phyloP scores from a whole-genome alignment of 306 rosid genomes.

The Dalbergia cochinchinensis region DNA sequence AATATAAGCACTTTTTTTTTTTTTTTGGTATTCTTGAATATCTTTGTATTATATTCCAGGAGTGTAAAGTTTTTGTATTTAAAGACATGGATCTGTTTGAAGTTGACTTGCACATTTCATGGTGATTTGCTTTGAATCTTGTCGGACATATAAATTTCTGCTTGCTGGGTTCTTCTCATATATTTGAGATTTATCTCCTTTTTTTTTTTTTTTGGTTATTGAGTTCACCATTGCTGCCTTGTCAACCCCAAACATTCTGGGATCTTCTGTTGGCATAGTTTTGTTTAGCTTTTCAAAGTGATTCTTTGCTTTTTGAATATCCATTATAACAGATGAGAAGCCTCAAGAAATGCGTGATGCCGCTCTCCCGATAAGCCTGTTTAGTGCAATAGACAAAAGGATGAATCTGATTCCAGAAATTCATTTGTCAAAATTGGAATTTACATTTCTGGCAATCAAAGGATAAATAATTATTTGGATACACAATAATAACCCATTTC shows the following conservation, averaged over 20 bases:
- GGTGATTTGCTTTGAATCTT: slow-evolving; percentile 30
- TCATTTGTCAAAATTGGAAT: background rate
- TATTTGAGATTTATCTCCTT: background rate
- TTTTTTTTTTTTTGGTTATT: background rate
- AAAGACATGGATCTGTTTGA: slow-evolving; percentile 38
- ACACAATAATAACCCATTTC: background rate
- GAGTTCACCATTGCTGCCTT: background rate
- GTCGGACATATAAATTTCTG: background rate
- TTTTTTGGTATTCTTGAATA: background rate
- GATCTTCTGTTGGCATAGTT: background rate
- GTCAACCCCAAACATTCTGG: background rate
- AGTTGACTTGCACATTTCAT: slow-evolving; percentile 32
- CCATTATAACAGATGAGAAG: background rate
- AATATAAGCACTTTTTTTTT: background rate
- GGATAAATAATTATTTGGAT: background rate
- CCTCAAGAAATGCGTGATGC: background rate
- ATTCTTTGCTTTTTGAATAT: slow-evolving; percentile 4
- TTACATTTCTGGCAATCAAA: background rate
- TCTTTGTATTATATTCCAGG: background rate
- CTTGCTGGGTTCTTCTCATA: background rate
- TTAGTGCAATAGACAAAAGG: background rate
- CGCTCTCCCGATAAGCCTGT: slow-evolving; percentile 2
- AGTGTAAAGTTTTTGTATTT: background rate
- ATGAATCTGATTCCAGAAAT: slow-evolving; percentile 9
- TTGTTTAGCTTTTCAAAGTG: background rate